Evolutionary conservation across 176 grass and related monocot species (phyloP), one percentile per base, ranked within the genome.

Genomic region (Musa acuminata): DNA sequence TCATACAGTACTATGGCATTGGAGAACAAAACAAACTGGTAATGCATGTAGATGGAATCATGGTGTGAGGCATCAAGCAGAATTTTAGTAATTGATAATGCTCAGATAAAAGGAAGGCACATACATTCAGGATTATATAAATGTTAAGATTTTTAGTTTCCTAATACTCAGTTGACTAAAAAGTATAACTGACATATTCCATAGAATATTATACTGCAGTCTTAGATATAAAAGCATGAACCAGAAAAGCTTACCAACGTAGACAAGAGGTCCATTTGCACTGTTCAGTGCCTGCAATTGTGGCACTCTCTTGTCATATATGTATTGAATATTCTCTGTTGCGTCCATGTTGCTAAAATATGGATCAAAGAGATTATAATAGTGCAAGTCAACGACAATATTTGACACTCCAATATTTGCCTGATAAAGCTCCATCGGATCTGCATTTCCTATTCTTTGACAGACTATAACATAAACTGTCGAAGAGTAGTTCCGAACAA

Each of bases 251-350:
- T 69, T 96, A 96, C 92, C 92, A 13, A 96, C 80, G 64, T 78
- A 96, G 81, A 96, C 69, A 70, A 96, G 92, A 84, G 92, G 89
- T 69, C 89, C 92, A 78, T 89, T 96, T 78, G 76, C 80, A 9
- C 72, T 53, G 75, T 89, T 82, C 59, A 95, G 78, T 20, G 82
- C 50, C 51, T 92, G 80, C 74, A 96, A 80, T 69, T 96, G 89
- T 69, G 81, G 76, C 21, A 82, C 71, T 71, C 92, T 88, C 16
- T 82, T 78, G 50, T 86, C 77, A 16, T 87, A 92, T 74, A 96
- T 79, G 11, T 82, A 91, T 52, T 84, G 81, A 89, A 96, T 90
- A 84, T 96, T 92, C 74, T 90, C 82, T 62, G 81, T 82, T 52
- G 70, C 83, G 52, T 84, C 84, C 67, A 96, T 69, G 63, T 80